A percentile compares a stretch with the other conserved stretches of the same genome.
phyloP scores from a whole-genome alignment of 495 filamentous ascomycete genomes.

The Cercophora samala region DNA sequence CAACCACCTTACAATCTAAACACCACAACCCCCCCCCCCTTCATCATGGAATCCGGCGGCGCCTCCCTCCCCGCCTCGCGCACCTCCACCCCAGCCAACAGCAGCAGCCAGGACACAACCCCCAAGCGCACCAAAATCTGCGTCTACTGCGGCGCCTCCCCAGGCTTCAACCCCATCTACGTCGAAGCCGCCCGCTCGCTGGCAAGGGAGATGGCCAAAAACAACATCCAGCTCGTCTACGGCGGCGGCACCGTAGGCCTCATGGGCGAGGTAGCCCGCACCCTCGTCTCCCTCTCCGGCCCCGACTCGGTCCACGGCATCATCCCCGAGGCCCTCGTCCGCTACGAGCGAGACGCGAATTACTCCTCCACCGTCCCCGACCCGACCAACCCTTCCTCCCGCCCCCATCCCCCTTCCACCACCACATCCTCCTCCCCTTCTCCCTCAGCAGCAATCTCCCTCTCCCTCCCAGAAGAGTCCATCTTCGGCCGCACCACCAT shows the following conservation, averaged over 20 bases:
- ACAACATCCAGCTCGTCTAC: constrained; percentile 81
- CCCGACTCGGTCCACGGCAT: constrained; percentile 85
- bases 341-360: constrained; percentile 62
- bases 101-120: constrained; percentile 23
- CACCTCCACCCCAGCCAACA: constrained; percentile 27
- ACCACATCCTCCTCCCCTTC: no score
- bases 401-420: not conserved
- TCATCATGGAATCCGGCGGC: constrained; percentile 43
- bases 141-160: constrained; percentile 77
- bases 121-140: constrained; percentile 56
- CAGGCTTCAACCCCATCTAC: constrained; percentile 66
- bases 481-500: constrained; percentile 81
- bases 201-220: constrained; percentile 65
- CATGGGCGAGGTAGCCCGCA: constrained; percentile 89
- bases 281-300: constrained; percentile 80
- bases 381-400: constrained; percentile 12
- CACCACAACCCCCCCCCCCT: not conserved
- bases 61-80: constrained; percentile 32
- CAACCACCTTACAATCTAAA: not conserved
- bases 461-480: constrained; percentile 56
- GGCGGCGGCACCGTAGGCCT: constrained; percentile 91
- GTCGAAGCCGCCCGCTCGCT: constrained; percentile 74
- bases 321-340: constrained; percentile 82
- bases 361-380: constrained; percentile 42
- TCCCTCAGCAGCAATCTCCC: constrained; percentile 4